Conservation (phyloP, 495 filamentous ascomycete genomes). For the Copromyces sp. region DNA sequence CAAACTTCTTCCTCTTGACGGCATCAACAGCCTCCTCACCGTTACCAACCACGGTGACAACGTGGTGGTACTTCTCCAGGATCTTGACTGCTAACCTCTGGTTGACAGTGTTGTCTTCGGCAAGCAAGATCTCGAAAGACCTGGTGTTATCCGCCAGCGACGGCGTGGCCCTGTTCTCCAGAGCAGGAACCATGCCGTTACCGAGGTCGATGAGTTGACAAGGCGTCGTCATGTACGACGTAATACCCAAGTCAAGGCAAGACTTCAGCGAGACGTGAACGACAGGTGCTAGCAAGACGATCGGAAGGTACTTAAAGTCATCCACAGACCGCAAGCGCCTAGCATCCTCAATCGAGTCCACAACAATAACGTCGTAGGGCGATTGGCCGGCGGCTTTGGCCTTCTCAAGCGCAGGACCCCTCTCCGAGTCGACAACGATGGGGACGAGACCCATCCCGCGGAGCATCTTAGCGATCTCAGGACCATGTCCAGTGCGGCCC, state of each 20-base stretch:
- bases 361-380: slow-evolving; percentile 90
- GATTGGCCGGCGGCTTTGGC: slow-evolving; percentile 47
- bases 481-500: slow-evolving; percentile 66
- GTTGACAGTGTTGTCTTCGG: slow-evolving; percentile 97
- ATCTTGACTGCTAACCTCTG: slow-evolving; percentile 96
- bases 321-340: slow-evolving; percentile 75
- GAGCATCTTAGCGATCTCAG: slow-evolving; percentile 72
- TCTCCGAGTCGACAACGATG: slow-evolving; percentile 66
- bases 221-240: slow-evolving; percentile 97
- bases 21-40: slow-evolving; percentile 85
- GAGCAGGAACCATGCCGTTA: slow-evolving; percentile 95
- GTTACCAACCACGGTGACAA: slow-evolving; percentile 91
- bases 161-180: slow-evolving; percentile 88
- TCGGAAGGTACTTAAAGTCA: slow-evolving; percentile 95
- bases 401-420: slow-evolving; percentile 30
- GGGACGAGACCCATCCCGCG: slow-evolving; percentile 69
- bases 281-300: slow-evolving; percentile 83
- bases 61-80: slow-evolving; percentile 94
- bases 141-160: slow-evolving; percentile 88
- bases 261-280: slow-evolving; percentile 92
- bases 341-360: slow-evolving; percentile 88
- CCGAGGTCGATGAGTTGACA: slow-evolving; percentile 92
- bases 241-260: slow-evolving; percentile 90
- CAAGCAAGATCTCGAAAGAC: slow-evolving; percentile 91
- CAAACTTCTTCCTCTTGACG: slow-evolving; percentile 81